These are phyloP conservation scores for Zopfia rhizophila DNA, from an alignment of 2,329 filamentous ascomycete species.

Conservation along the genomic window DNA sequence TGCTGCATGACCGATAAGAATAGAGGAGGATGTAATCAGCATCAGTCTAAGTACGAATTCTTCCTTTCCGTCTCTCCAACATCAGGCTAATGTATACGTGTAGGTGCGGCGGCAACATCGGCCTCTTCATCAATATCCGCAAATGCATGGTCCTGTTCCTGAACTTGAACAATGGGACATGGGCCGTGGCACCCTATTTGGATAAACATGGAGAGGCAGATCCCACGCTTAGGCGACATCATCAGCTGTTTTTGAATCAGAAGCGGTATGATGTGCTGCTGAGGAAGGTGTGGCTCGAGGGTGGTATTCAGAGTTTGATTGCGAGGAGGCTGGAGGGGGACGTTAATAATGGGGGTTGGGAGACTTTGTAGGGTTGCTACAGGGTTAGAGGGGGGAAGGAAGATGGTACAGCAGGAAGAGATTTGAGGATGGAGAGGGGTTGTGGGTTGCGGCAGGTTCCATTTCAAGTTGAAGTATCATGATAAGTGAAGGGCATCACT, in stretches of 20 bases:
- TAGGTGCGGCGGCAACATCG: slow-evolving; percentile 88
- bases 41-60: slow-evolving; percentile 79
- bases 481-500: too few species aligned
- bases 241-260: slow-evolving; percentile 92
- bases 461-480: too few species aligned
- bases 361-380: slow-evolving; percentile 68
- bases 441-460: too few species aligned
- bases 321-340: slow-evolving; percentile 91
- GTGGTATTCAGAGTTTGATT: slow-evolving; percentile 89
- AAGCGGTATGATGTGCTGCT: slow-evolving; percentile 91
- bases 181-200: slow-evolving; percentile 88
- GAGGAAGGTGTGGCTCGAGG: slow-evolving; percentile 84
- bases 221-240: slow-evolving; percentile 82
- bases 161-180: slow-evolving; percentile 83
- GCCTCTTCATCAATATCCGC: slow-evolving; percentile 95
- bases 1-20: slow-evolving; percentile 80
- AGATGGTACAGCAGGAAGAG: too few species aligned
- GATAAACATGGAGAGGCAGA: slow-evolving; percentile 97
- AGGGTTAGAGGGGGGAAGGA: too few species aligned
- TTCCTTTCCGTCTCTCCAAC: slow-evolving; percentile 9
- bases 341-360: slow-evolving; percentile 97
- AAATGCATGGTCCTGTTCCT: slow-evolving; percentile 94
- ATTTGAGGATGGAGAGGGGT: too few species aligned
- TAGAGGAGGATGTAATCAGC: slow-evolving; percentile 78
- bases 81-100: slow-evolving; percentile 22